Base-by-base conservation (phyloP, 176 grass and related monocot genomes). In the Rhynchospora pubera region DNA sequence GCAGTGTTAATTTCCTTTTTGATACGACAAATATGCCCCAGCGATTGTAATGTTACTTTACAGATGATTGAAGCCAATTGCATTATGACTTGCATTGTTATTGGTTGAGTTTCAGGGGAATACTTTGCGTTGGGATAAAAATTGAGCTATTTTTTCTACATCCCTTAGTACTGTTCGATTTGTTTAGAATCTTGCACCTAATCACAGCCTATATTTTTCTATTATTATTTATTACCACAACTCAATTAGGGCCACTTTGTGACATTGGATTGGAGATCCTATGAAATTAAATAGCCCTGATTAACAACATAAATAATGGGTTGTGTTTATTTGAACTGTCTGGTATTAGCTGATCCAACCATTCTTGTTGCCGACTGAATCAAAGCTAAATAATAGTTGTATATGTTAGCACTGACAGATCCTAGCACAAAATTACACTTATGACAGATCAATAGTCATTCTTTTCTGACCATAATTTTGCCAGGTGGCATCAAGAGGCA, bases 401-500 rank as follows among this genome's bases (percentile, higher is more conserved):
- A 4, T 26, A 74, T 75, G 19, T 53, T 4, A 15, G 19, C 48
- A 30, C 23, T 28, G 22, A 0, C 47, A 52, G 45, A 28, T 75
- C 21, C n/a, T 53, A 55, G 48, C 30, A 18, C 30, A 11, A 76
- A 30, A 76, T 76, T 32, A 30, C 7, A 76, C 26, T 76, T 32
- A 32, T 18, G 23, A 0, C 7, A 16, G 72, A 26, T 56, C 7
- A 56, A 30, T 16, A 18, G 14, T 55, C 2, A 76, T 53, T 14
- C 24, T 76, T 76, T 32, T 56, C 48, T 1, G 5, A 32, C 23
- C 47, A 56, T 30, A 30, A 28, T 53, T 64, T 89, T 79, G 21
- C 2, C 88, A 94, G 92, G 95, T 94, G 96, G 96, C 13, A 98
- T 98, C 46, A 94, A 99, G 89, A 93, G 96, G 79, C 89, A 93